A percentile compares a stretch with the other conserved stretches of the same genome.
Evolutionary conservation across 139 green algal genomes (phyloP).

Genomic region (Medakamo hakoo): DNA sequence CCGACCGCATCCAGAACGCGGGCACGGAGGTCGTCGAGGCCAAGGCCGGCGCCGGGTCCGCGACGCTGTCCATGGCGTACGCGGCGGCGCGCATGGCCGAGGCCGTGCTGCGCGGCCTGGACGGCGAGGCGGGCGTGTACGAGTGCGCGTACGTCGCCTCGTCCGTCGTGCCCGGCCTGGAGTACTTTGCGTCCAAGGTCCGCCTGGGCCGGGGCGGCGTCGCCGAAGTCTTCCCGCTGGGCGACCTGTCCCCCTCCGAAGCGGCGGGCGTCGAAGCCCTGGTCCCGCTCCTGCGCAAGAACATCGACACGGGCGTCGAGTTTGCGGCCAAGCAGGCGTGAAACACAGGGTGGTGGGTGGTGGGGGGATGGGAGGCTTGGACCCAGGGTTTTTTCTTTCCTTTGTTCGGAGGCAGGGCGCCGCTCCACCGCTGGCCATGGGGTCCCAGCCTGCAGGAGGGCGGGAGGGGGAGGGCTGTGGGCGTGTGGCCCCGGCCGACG

Average conservation of each 20-base stretch:
- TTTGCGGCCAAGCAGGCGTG: slow-evolving; percentile 29
- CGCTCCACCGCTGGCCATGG: no score
- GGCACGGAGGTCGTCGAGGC: slow-evolving; percentile 82
- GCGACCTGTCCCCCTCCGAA: slow-evolving; percentile 41
- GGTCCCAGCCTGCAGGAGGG: no score
- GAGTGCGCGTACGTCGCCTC: slow-evolving; percentile 68
- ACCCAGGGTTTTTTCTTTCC: background rate
- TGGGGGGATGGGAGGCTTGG: background rate
- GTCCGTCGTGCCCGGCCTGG: slow-evolving; percentile 22
- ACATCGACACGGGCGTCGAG: slow-evolving; percentile 73
- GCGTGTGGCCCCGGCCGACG: no score
- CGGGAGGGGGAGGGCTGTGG: no score
- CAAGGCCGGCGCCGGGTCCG: slow-evolving; percentile 64
- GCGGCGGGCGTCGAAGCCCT: slow-evolving; percentile 24
- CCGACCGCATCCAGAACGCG: slow-evolving; percentile 65
- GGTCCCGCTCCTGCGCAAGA: slow-evolving; percentile 39
- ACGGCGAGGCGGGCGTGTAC: slow-evolving; percentile 46
- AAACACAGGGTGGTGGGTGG: no score
- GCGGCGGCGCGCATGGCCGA: slow-evolving; percentile 67
- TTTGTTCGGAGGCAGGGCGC: background rate
- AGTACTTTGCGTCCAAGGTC: slow-evolving; percentile 62
- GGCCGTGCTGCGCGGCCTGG: slow-evolving; percentile 54
- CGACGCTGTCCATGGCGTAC: slow-evolving; percentile 82
- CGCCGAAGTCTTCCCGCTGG: slow-evolving; percentile 60
- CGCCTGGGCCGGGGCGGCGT: slow-evolving; percentile 53